Evolutionary conservation across 2,329 filamentous ascomycete genomes (phyloP), one percentile per base, ranked within the genome.

Genomic region (Fulvia fulva): DNA sequence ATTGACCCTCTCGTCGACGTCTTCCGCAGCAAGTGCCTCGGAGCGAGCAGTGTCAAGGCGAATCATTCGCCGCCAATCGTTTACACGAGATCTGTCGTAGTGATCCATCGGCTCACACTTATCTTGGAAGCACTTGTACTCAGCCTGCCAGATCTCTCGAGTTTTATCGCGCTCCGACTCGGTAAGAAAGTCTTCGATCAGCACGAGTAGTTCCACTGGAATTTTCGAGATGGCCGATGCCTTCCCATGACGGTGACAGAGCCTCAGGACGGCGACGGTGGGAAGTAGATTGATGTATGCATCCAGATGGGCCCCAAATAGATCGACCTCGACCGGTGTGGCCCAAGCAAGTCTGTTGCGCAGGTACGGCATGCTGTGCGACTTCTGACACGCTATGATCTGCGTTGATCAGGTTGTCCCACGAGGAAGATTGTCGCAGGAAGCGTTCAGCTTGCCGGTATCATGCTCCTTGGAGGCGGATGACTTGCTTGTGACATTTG

Each of bases 231-330:
- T 53, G 47, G 52, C 9, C 0, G 60, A 59, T 8, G 56, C 22
- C 22, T 25, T 43, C 0, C 65, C 64, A 25, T 59, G 64, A 22
- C 65, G 62, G 22, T 66, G 61, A 52, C 64, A 66, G 0, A 68
- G 60, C 5, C 63, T 54, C 5, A 67, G 32, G 0, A 58, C 51
- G 22, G 26, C 46, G 14, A 65, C 25, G 1, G 26, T 22, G 2
- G 64, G 61, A 0, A 63, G 49, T 0, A 55, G 37, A 1, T 49
- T 41, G 7, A 28, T 14, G 58, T 62, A 63, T 0, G 56, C 51
- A 21, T 60, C 54, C 6, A 63, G 28, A 21, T 61, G 58, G 0
- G 47, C 45, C 28, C 53, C 49, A 0, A 66, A 56, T 1, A 53
- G 22, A 21, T 56, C 55, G 2, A 55, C 56, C 21, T 53, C 23